Evolutionary conservation across 108 stramenopile species (phyloP), one percentile per base, ranked within the genome.

Genomic region (Tribonema minus): DNA sequence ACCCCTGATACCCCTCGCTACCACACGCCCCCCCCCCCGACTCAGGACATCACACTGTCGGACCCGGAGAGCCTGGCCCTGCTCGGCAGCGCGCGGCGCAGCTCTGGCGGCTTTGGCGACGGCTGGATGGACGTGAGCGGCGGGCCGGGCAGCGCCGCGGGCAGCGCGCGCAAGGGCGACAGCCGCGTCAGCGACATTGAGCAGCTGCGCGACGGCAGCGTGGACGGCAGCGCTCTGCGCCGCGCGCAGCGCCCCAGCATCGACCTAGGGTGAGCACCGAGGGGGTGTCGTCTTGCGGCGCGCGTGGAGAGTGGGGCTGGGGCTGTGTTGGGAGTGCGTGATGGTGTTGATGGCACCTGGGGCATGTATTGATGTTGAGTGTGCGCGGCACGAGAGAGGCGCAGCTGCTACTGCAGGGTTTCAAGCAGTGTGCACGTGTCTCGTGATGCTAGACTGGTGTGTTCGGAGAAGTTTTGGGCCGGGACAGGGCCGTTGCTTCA

Each of bases 101-200:
- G 61, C 32, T 67, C 9, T 34, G 46, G 32, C 12, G 46, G n/a
- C 60, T 34, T 37, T 2, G 38, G 58, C 58, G 75, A 67, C 28
- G 37, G 66, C 25, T 28, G 65, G n/a, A 36, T 67, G 26, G 68
- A 61, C 61, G 23, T 37, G 29, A 61, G 38, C 20, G 29, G 61
- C 9, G 38, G 46, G 1, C 34, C n/a, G n/a, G n/a, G n/a, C n/a
- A n/a, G n/a, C n/a, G n/a, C n/a, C n/a, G n/a, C n/a, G n/a, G n/a
- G n/a, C n/a, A n/a, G n/a, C n/a, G n/a, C n/a, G n/a, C n/a, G n/a
- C n/a, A n/a, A n/a, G n/a, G n/a, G n/a, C n/a, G n/a, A n/a, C n/a
- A n/a, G n/a, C 31, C 75, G 75, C 66, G 58, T 76, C 66, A 76
- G 75, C 46, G 75, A 76, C 58, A 67, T 76, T 54, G 75, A 76